Conservation (phyloP, 2,329 filamentous ascomycete genomes). For the Didymella pinodella region DNA sequence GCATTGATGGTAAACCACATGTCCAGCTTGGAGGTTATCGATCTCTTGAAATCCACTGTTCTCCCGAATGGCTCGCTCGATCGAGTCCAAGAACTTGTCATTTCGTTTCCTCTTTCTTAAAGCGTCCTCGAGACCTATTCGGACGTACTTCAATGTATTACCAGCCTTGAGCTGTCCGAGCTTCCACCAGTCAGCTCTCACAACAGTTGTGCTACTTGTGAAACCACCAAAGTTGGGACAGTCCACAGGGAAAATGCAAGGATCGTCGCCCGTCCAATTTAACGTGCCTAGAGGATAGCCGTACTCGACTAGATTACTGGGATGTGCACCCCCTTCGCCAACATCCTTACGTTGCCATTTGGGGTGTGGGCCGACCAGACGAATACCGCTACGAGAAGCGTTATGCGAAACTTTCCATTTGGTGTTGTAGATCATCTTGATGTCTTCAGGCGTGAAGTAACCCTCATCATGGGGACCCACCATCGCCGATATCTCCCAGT, state of each 20-base stretch:
- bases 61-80: slow-evolving; percentile 52
- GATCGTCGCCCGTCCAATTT: slow-evolving; percentile 69
- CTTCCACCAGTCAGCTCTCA: slow-evolving; percentile 67
- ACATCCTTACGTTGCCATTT: slow-evolving; percentile 67
- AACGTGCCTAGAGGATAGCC: slow-evolving; percentile 66
- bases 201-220: slow-evolving; percentile 63
- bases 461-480: slow-evolving; percentile 65
- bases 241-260: slow-evolving; percentile 67
- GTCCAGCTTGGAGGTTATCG: slow-evolving; percentile 37
- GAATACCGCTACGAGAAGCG: slow-evolving; percentile 66
- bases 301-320: slow-evolving; percentile 61
- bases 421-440: slow-evolving; percentile 65
- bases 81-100: slow-evolving; percentile 55
- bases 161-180: slow-evolving; percentile 68
- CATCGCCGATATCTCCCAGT: slow-evolving; percentile 64
- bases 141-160: slow-evolving; percentile 60
- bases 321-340: slow-evolving; percentile 70
- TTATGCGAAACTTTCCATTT: slow-evolving; percentile 70
- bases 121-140: slow-evolving; percentile 62
- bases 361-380: slow-evolving; percentile 65
- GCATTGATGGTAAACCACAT: slow-evolving; percentile 37
- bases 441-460: slow-evolving; percentile 60
- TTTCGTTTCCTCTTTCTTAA: slow-evolving; percentile 55
- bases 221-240: slow-evolving; percentile 69
- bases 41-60: slow-evolving; percentile 29